These are phyloP conservation scores for Lecanicillium sp. DNA, from an alignment of 2,329 filamentous ascomycete genomes.

Conservation along the genomic window DNA sequence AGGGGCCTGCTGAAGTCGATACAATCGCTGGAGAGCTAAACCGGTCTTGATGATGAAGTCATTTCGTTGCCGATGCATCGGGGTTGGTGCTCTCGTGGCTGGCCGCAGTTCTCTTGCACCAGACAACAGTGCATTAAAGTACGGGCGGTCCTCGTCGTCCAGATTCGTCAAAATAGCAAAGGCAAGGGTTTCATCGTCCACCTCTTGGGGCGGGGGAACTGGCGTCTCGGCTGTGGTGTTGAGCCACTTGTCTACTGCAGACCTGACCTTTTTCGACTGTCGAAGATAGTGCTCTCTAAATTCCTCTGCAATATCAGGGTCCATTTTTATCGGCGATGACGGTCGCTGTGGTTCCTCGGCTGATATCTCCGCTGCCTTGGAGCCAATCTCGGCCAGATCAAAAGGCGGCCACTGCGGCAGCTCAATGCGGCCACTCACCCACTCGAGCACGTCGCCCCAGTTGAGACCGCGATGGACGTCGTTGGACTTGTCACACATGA, in stretches of 20 bases:
- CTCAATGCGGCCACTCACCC: constrained; percentile 81
- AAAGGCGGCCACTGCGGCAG: constrained; percentile 87
- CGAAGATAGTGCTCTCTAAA: constrained; percentile 87
- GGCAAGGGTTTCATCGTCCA: constrained; percentile 87
- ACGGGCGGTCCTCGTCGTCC: constrained; percentile 62
- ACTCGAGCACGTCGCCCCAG: constrained; percentile 93
- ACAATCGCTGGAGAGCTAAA: constrained; percentile 74
- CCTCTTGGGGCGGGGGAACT: constrained; percentile 71
- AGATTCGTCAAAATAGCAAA: constrained; percentile 92
- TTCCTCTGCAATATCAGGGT: constrained; percentile 89
- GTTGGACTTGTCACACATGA: constrained; percentile 64
- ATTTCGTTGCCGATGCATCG: constrained; percentile 55
- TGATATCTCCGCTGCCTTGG: constrained; percentile 51
- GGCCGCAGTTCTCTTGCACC: constrained; percentile 49
- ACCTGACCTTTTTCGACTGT: constrained; percentile 85
- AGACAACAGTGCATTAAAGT: constrained; percentile 73
- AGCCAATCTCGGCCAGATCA: constrained; percentile 55
- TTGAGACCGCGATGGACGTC: constrained; percentile 67
- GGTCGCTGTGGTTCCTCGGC: constrained; percentile 52
- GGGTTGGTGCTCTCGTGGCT: constrained; percentile 58
- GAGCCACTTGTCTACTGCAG: constrained; percentile 88
- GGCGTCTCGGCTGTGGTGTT: constrained; percentile 67
- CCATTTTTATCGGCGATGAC: constrained; percentile 62
- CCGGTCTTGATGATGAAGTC: constrained; percentile 69
- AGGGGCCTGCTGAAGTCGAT: constrained; percentile 63